Evolutionary conservation across 768 basidiomycete species (phyloP), one percentile per base, ranked within the genome.

Genomic region (Kwoniella shandongensis): DNA sequence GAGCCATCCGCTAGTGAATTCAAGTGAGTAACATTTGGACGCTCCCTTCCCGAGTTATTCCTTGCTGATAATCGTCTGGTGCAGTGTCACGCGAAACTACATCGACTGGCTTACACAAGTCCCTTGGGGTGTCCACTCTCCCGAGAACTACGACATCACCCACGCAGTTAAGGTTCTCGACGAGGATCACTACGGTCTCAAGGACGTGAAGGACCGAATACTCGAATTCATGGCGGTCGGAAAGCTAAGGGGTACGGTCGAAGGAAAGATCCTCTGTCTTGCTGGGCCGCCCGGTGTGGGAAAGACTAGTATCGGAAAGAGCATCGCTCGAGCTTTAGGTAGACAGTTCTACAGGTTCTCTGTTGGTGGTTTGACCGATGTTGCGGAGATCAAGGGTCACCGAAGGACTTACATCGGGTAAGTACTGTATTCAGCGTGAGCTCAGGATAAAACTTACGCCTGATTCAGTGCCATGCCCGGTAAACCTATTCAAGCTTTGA

Each of bases 311-410:
- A 96, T 98, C 40, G 94, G 93, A 45, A 93, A 93, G 80, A 89
- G 87, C 2, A 96, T 99, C 48, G 87, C 96, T 0, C 83, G 91
- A 15, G 93, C 94, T 3, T 80, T 99, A 22, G 85, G 87, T 25
- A 79, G 94, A 57, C 86, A 91, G 74, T 98, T 98, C 79, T 98
- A 93, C 84, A 83, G 92, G 29, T 96, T 99, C 79, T 91, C 88
- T 8, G 94, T 98, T 3, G 94, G 96, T 62, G 94, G 96, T 13
- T 77, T 99, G 72, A 91, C 91, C 44, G 96, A 99, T 75, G 92
- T 98, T 0, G 96, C 96, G 53, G 96, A 98, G 82, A 97, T 99
- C 72, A 98, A 98, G 79, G 96, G 96, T 0, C 96, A 99, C 72
- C 80, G 96, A 68, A 80, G 96, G 74, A 99, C 94, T n/a, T 98